A percentile compares a stretch with the other conserved stretches of the same genome.
Evolutionary conservation across 2,329 filamentous ascomycete species (phyloP).

Genomic region (Cercospora sp.): DNA sequence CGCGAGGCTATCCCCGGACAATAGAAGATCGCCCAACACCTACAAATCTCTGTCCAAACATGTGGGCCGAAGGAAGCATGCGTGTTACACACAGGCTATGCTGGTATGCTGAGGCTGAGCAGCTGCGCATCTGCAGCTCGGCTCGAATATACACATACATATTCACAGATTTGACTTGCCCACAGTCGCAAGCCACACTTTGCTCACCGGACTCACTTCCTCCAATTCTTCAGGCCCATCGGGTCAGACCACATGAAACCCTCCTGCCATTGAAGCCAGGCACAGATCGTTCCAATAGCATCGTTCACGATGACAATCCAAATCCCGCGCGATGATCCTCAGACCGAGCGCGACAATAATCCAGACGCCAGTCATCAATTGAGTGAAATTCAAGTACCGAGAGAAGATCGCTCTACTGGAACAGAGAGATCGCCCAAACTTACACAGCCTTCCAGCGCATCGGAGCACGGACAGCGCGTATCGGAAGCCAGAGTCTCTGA

Average conservation of each 20-base stretch:
- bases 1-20: not conserved
- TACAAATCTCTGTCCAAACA: not conserved
- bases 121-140: not conserved
- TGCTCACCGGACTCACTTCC: not conserved
- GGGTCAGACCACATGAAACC: not conserved
- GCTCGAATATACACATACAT: not conserved
- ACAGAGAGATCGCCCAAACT: not conserved
- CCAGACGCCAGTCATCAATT: not conserved
- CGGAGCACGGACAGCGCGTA: not conserved
- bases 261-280: not conserved
- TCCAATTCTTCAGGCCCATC: not conserved
- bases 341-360: not conserved
- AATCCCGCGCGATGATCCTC: not conserved
- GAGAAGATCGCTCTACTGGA: not conserved
- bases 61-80: not conserved
- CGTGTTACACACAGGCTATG: not conserved
- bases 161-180: not conserved
- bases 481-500: not conserved
- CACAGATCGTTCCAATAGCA: not conserved
- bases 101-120: not conserved
- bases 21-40: not conserved
- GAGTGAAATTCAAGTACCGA: not conserved
- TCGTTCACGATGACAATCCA: not conserved
- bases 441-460: not conserved
- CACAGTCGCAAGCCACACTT: not conserved